Evolutionary conservation across 2,329 filamentous ascomycete species (phyloP), one percentile per base, ranked within the genome.

Genomic region (Coniochaeta prunicola): DNA sequence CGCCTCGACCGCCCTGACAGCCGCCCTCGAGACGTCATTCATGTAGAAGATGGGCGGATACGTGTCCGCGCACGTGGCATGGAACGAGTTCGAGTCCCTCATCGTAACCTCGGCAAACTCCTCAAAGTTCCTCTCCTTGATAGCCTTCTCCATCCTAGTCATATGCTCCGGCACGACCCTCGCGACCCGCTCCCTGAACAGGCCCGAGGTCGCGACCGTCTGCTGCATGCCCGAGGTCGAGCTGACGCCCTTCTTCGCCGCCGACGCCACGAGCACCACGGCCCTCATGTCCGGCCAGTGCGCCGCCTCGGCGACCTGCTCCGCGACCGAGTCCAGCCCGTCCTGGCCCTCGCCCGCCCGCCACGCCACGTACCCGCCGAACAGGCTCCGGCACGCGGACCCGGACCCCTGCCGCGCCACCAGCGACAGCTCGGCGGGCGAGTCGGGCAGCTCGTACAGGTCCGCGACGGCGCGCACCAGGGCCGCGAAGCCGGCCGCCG

Each of bases 11-110:
- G 91, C 86, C 57, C 91, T 83, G 61, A 99, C 91, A 6, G 93
- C 92, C 1, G 93, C 91, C 38, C 89, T 81, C 21, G 89, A 93
- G 17, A 93, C 87, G 71, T 99, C 94, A 76, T 97, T 99, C 81
- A 99, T 87, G 80, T 99, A 99, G 76, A 96, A 97, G 71, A 99
- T 99, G 19, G 96, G 94, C 50, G 96, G 94, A 76, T 91, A 92
- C 1, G 94, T 97, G 72, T 99, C 94, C 66, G 96, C 80, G 73
- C 94, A 97, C 59, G 88, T 91, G 38, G 94, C 91, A 74, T 99
- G 94, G 85, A 99, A 99, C 60, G 87, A 91, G 78, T 99, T 99
- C 70, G 90, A 96, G 72, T 99, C 94, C 73, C 87, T 88, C 92
- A 97, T 99, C 17, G 94, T 96, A 62, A 97, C 83, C 71, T 90